These are phyloP conservation scores for Delonix regia DNA, from an alignment of 306 rosid species.

Conservation along the genomic window DNA sequence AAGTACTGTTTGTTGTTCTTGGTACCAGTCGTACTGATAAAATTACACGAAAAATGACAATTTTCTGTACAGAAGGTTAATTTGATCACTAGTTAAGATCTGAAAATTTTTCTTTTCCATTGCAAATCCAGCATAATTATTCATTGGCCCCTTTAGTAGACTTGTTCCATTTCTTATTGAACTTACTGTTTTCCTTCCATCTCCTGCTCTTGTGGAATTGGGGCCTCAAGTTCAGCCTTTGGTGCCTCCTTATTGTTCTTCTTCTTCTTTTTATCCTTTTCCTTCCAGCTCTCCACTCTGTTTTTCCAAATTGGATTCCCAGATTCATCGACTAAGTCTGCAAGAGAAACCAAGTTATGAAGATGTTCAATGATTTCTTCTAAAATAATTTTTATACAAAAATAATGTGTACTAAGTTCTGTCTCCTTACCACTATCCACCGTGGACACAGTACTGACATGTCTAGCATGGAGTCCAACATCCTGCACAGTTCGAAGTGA, in stretches of 20 bases:
- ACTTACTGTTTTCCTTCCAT: conserved; percentile 83
- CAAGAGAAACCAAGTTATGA: conserved; percentile 45
- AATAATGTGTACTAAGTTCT: conserved; percentile 24
- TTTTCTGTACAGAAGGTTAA: not conserved
- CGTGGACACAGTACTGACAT: conserved; percentile 84
- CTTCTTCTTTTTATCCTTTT: conserved; percentile 89
- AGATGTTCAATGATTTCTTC: not conserved
- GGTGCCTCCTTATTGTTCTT: conserved; percentile 71
- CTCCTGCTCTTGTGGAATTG: conserved; percentile 78
- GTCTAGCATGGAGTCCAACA: conserved; percentile 91
- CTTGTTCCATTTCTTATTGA: conserved; percentile 11
- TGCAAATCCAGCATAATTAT: not conserved
- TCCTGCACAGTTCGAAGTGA: conserved; percentile 55
- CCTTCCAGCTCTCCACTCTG: conserved; percentile 99
- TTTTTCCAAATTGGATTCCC: conserved; percentile 99
- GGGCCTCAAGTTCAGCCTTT: conserved; percentile 56
- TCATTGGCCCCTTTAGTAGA: not conserved
- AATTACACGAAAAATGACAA: not conserved
- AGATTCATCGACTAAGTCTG: conserved; percentile 76
- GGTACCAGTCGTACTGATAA: not conserved
- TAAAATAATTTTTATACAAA: conserved; percentile 8
- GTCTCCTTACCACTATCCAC: conserved; percentile 78
- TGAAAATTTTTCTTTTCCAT: not conserved
- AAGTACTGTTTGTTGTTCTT: not conserved
- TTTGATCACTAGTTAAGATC: not conserved